Base-by-base conservation (phyloP, 2,329 filamentous ascomycete genomes). In the Westerdykella ornata region DNA sequence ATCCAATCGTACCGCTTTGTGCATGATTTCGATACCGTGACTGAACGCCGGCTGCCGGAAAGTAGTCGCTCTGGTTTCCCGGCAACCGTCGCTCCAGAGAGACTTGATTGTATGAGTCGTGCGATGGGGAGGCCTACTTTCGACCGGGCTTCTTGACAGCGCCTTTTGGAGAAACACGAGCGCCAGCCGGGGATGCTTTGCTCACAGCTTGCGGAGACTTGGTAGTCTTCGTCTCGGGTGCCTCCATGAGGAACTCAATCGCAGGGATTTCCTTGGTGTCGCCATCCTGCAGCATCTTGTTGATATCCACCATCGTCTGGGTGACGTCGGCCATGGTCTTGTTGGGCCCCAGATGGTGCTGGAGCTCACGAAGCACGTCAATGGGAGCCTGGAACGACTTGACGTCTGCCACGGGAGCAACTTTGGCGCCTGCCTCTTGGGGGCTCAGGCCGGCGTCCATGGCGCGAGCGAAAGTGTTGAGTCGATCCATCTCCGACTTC, bases 381-480 rank as follows among this genome's bases (percentile, higher is more conserved):
- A 67, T 56, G 0, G 64, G 62, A 3, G 63, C 59, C 17, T 63
- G 54, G 37, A 60, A 61, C 12, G 53, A 41, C 39, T 64, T 62
- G 29, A 31, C 33, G 3, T 51, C 47, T 3, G 37, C 17, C 0
- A 39, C 28, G 8, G 51, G 49, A 0, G 41, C 36, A 4, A 57
- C 49, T 11, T 33, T 39, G 12, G 40, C 42, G n/a, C 43, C 46
- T 3, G 52, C 51, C 2, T 45, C 36, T 0, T 49, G 43, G 8
- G 34, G 35, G 1, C 42, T 29, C 13, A 47, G 35, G 5, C 52
- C 54, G 5, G 41, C 32, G 2, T 54, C 46, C n/a, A 60, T 39
- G 37, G 54, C 54, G 18, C 52, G 51, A 0, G 52, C 51, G 47
- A 54, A 64, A 3, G 54, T 43, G 32, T 60, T 57, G 3, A 67